Conservation (phyloP, 106 monocot species). For the Phalaenopsis equestris region DNA sequence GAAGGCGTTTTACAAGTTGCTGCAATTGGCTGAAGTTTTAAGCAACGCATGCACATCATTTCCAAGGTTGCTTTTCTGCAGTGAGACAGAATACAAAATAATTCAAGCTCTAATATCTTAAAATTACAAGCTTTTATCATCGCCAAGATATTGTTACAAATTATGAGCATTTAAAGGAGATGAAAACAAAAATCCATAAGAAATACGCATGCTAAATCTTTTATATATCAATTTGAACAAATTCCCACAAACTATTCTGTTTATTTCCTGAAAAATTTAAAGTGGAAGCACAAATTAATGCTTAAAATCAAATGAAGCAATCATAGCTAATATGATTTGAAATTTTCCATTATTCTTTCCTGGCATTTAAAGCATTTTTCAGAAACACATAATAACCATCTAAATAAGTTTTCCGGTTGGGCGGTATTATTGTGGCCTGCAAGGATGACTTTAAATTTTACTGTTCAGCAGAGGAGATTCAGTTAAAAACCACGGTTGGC, state of each 20-base stretch:
- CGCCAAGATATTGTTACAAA: not conserved
- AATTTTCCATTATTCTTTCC: not conserved
- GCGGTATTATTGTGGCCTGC: not conserved
- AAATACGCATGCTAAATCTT: not conserved
- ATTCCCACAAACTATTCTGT: not conserved
- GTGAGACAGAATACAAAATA: conserved; percentile 2
- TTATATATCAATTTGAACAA: not conserved
- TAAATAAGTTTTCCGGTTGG: not conserved
- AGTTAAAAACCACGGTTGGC: not conserved
- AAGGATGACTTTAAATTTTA: not conserved
- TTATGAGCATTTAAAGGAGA: not conserved
- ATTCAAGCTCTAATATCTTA: not conserved
- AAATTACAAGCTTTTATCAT: not conserved
- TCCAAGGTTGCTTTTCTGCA: conserved; percentile 83
- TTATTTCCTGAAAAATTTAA: not conserved
- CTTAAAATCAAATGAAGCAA: not conserved
- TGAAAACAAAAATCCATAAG: not conserved
- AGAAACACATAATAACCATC: not conserved
- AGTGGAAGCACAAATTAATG: too few relatives aligned
- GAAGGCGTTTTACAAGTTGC: conserved; percentile 68
- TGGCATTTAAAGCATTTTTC: not conserved
- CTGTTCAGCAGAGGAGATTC: not conserved
- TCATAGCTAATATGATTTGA: not conserved
- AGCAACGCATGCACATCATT: conserved; percentile 99
- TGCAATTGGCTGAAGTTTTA: conserved; percentile 74